Evolutionary conservation across 257 asterid genomes (phyloP).

Genomic region (Coffea canephora): DNA sequence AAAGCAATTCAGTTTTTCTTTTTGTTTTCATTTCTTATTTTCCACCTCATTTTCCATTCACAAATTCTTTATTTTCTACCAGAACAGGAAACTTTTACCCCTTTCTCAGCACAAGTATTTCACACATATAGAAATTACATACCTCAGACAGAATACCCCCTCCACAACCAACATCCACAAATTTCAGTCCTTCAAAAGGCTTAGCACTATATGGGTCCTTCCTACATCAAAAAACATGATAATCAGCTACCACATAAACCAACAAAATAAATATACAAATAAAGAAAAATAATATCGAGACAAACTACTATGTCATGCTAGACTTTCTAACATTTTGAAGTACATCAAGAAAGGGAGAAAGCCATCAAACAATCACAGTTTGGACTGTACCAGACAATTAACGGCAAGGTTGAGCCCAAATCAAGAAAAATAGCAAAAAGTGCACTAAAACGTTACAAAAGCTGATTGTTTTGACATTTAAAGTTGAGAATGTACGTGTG

Average conservation of each 20-base stretch:
- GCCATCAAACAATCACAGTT: not conserved
- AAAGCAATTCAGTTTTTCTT: not conserved
- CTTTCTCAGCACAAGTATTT: not conserved
- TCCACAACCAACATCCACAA: conserved; percentile 92
- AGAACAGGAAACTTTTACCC: not conserved
- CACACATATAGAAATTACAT: conserved; percentile 17
- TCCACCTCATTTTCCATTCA: not conserved
- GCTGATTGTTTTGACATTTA: too few species aligned
- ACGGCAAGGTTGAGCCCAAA: not conserved
- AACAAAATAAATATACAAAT: too few species aligned
- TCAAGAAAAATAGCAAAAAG: too few species aligned
- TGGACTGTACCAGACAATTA: not conserved
- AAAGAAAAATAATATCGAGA: not conserved
- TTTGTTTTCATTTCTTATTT: not conserved
- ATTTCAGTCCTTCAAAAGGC: conserved; percentile 85
- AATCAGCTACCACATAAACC: conserved; percentile 23
- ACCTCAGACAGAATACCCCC: conserved; percentile 98
- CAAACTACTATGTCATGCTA: not conserved
- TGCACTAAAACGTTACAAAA: not conserved
- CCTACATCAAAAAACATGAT: conserved; percentile 35
- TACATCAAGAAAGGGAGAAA: not conserved
- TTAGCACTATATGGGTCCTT: conserved; percentile 64
- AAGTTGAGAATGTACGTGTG: not conserved
- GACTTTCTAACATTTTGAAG: not conserved
- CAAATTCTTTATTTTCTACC: not conserved